phyloP scores from a whole-genome alignment of 306 rosid genomes.

The Cicer yamashitae region DNA sequence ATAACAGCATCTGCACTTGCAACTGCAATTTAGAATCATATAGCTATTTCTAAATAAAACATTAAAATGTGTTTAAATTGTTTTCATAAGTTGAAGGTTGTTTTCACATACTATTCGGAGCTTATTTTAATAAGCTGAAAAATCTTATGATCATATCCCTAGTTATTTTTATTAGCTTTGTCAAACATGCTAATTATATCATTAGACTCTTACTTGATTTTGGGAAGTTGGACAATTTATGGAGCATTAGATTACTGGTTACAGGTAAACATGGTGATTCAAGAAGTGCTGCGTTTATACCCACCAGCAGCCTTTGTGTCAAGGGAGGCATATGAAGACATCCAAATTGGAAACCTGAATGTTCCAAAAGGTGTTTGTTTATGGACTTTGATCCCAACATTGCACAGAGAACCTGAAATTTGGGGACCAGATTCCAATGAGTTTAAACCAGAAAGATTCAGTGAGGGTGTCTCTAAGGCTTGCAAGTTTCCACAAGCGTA shows the following conservation, averaged over 20 bases:
- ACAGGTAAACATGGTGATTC: conserved; percentile 79
- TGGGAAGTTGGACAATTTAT: neutral
- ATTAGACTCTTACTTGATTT: neutral
- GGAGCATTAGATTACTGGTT: conserved; percentile 5
- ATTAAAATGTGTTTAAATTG: neutral
- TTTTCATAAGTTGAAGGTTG: neutral
- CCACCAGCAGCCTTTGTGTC: conserved; percentile 95
- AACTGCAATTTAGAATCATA: too few species aligned
- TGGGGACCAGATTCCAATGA: conserved; percentile 88
- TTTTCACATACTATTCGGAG: neutral
- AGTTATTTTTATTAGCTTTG: neutral
- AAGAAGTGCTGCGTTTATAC: conserved; percentile 79
- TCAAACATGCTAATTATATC: neutral
- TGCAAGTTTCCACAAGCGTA: conserved; percentile 76
- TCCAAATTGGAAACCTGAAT: conserved; percentile 61
- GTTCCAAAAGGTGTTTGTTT: conserved; percentile 77
- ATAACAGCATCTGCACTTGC: too few species aligned
- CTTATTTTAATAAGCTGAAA: neutral
- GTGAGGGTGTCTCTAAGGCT: conserved; percentile 73
- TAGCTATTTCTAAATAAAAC: too few species aligned
- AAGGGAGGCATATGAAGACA: conserved; percentile 81
- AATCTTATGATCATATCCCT: neutral
- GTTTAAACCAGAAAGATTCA: conserved; percentile 87
- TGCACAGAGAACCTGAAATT: conserved; percentile 75
- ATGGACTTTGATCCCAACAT: conserved; percentile 82